Percentiles rank a stretch among this genome's conserved stretches.
Evolutionary conservation across 78 protist species (phyloP).

Genomic region (Speleostelium caveatum): DNA sequence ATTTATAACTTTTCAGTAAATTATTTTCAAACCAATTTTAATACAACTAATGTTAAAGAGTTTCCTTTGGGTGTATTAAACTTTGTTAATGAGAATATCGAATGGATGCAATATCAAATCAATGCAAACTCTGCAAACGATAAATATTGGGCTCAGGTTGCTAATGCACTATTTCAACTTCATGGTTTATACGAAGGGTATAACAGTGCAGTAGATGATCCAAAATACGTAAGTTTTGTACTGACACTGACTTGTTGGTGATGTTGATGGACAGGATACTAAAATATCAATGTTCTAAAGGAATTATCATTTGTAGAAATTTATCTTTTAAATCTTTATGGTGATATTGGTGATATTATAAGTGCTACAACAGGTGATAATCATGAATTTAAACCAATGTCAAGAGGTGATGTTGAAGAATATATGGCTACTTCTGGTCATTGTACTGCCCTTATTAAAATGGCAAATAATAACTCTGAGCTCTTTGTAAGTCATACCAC

Average conservation of each 20-base stretch:
- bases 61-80: constrained; percentile 14
- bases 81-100: constrained; percentile 6
- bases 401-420: constrained; percentile 36
- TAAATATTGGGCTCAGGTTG: constrained; percentile 30
- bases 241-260: neutral
- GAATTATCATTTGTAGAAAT: constrained; percentile 45
- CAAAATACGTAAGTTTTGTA: neutral
- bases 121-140: neutral
- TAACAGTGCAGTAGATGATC: neutral
- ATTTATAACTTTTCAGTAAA: constrained; percentile 55
- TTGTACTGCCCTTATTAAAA: constrained; percentile 42
- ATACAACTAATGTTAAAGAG: constrained; percentile 31
- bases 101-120: constrained; percentile 7
- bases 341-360: constrained; percentile 55
- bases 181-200: constrained; percentile 44
- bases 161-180: constrained; percentile 19
- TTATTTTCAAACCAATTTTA: constrained; percentile 21
- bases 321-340: constrained; percentile 31
- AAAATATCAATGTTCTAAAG: too few species aligned
- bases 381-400: constrained; percentile 5
- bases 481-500: constrained; percentile 31
- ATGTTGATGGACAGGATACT: too few species aligned
- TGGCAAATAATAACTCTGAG: constrained; percentile 6
- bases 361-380: neutral
- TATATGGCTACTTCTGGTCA: constrained; percentile 45